phyloP scores from a whole-genome alignment of 2,329 filamentous ascomycete genomes.

The Bretziella fagacearum region DNA sequence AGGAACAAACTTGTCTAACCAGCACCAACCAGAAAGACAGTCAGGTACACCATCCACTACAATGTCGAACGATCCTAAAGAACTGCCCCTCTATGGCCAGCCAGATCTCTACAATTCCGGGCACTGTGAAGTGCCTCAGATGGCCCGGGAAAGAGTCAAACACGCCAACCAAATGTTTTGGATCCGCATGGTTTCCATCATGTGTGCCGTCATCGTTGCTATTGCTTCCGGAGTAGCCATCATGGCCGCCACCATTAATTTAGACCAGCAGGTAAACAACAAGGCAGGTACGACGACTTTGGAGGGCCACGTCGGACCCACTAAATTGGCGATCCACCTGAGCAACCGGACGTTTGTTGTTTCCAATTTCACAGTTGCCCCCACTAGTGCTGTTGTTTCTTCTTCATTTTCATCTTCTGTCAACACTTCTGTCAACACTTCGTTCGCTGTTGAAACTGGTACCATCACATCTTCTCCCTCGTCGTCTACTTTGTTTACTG shows the following conservation, averaged over 20 bases:
- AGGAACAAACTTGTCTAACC: not conserved
- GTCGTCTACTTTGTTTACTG: conserved; percentile 1
- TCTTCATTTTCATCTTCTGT: not conserved
- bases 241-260: conserved; percentile 4
- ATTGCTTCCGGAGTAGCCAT: conserved; percentile 6
- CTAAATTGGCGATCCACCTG: not conserved
- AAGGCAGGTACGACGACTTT: not conserved
- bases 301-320: not conserved
- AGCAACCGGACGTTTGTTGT: not conserved
- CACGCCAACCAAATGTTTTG: conserved; percentile 8
- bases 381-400: conserved; percentile 7
- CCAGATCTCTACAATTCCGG: conserved; percentile 4
- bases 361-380: not conserved
- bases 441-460: not conserved
- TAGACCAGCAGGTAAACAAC: conserved; percentile 6
- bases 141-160: not conserved
- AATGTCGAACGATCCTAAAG: not conserved
- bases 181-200: conserved; percentile 6
- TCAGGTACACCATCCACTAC: too few relatives aligned
- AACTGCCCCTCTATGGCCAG: conserved; percentile 1
- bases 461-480: not conserved
- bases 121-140: conserved; percentile 5
- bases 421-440: not conserved
- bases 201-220: conserved; percentile 7
- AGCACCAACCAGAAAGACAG: too few relatives aligned